These are phyloP conservation scores for Talaromyces stipitatus DNA, from an alignment of 495 filamentous ascomycete genomes.

Conservation along the genomic window DNA sequence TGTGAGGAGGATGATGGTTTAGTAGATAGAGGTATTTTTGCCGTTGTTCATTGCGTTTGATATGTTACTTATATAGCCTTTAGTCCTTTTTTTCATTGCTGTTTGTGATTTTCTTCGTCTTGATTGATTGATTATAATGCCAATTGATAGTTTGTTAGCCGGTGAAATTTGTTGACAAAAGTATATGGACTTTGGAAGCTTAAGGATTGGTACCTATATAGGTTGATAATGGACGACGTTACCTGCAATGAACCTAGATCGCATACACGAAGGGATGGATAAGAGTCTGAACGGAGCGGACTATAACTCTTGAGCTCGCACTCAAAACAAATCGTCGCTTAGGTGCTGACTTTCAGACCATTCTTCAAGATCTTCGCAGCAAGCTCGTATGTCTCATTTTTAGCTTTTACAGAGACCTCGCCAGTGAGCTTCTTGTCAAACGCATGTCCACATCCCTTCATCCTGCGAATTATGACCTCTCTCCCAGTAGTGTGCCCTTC, in stretches of 20 bases:
- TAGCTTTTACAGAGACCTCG: conserved; percentile 21
- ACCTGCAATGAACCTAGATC: too few relatives aligned
- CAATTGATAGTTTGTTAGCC: not conserved
- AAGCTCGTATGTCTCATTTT: conserved; percentile 28
- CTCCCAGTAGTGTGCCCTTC: conserved; percentile 15
- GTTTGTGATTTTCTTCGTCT: not conserved
- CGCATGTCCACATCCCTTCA: conserved; percentile 34
- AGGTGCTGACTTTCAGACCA: not conserved
- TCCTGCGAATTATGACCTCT: conserved; percentile 30
- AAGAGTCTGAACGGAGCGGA: too few relatives aligned
- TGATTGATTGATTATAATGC: not conserved
- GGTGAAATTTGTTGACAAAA: not conserved
- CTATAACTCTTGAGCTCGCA: too few relatives aligned
- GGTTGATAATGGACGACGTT: too few relatives aligned
- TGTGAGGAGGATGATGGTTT: not conserved
- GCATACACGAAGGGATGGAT: too few relatives aligned
- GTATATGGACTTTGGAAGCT: too few relatives aligned
- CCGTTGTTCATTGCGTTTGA: not conserved
- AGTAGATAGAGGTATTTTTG: not conserved
- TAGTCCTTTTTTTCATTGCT: not conserved
- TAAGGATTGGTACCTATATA: too few relatives aligned
- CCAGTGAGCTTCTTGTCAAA: conserved; percentile 26
- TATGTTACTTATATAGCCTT: not conserved
- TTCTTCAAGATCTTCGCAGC: conserved; percentile 18
- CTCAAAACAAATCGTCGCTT: too few relatives aligned